Conservation (phyloP, 2,329 filamentous ascomycete genomes). For the Mollisia scopiformis region DNA sequence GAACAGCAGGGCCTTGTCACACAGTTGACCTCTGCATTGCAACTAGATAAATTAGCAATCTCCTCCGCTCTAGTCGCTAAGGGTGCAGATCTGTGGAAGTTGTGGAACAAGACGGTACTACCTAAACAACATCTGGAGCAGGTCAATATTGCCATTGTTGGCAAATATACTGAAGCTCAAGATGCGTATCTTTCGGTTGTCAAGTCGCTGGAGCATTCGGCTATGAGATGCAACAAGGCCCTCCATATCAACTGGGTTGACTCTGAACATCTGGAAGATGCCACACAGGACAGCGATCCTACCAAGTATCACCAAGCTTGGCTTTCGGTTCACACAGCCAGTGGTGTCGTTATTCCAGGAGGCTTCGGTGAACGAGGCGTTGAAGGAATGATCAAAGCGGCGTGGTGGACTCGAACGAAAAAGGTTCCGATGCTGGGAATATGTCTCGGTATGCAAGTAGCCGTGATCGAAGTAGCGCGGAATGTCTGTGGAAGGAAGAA, state of each 20-base stretch:
- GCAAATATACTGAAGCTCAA: conserved; percentile 85
- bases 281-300: conserved; percentile 62
- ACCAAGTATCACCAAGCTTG: conserved; percentile 84
- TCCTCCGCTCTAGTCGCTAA: conserved; percentile 58
- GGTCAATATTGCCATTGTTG: conserved; percentile 84
- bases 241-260: conserved; percentile 85
- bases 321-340: conserved; percentile 74
- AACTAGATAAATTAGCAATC: conserved; percentile 60
- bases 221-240: conserved; percentile 83
- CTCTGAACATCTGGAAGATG: conserved; percentile 77
- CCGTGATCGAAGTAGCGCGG: conserved; percentile 86
- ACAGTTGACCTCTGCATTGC: conserved; percentile 67
- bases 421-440: conserved; percentile 85
- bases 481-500: conserved; percentile 68
- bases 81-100: conserved; percentile 72
- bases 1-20: conserved; percentile 76
- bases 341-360: conserved; percentile 61
- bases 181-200: conserved; percentile 85
- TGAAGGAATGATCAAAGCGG: conserved; percentile 86
- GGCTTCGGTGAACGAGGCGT: conserved; percentile 75
- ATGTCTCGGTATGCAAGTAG: conserved; percentile 76
- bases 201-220: conserved; percentile 88
- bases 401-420: conserved; percentile 84
- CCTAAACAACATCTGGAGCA: conserved; percentile 68
- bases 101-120: conserved; percentile 73